Evolutionary conservation across 106 monocot species (phyloP), one percentile per base, ranked within the genome.

Genomic region (Vanilla planifolia): DNA sequence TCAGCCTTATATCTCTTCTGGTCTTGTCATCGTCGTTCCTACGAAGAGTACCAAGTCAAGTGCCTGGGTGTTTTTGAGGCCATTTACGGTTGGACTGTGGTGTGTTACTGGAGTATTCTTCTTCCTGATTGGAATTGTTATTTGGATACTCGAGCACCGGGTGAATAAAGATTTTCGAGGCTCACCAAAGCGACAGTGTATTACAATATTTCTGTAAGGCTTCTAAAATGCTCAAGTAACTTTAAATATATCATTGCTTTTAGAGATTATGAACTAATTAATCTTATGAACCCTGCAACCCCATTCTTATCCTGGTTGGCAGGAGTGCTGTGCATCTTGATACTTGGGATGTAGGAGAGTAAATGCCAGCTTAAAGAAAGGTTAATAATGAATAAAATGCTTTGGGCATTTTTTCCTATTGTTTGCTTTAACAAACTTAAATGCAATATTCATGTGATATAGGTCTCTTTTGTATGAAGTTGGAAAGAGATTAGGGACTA

Each of bases 81-180:
- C 88, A 28, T 88, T 88, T 65, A 83, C 79, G 0, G 17, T 77
- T 14, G 55, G 37, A 44, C 79, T 88, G 88, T 88, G 88, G 88
- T 64, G 70, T 29, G 48, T 77, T 16, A 80, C 66, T 8, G 76
- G 73, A 32, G 70, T 56, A n/a, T 88, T 80, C 51, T 88, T 83
- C 63, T 36, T 88, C 16, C 39, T 88, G 19, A 65, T 88, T 19
- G 88, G 88, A 33, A 45, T 68, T 26, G 88, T 88, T 29, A 61
- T 88, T 21, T 88, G 88, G 88, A 48, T 83, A 16, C 73, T 88
- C 35, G 88, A 88, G 79, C 88, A 88, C 63, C 65, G 88, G 41
- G 67, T 70, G 33, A 88, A 88, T 39, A 51, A 1, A 0, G 88
- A 76, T 47, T 88, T 88, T 55, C 46, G 88, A n/a, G 88, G 88